A percentile compares a stretch with the other conserved stretches of the same genome.
Evolutionary conservation across 352 stramenopile genomes (phyloP).

Genomic region (Phytophthora aleatoria): DNA sequence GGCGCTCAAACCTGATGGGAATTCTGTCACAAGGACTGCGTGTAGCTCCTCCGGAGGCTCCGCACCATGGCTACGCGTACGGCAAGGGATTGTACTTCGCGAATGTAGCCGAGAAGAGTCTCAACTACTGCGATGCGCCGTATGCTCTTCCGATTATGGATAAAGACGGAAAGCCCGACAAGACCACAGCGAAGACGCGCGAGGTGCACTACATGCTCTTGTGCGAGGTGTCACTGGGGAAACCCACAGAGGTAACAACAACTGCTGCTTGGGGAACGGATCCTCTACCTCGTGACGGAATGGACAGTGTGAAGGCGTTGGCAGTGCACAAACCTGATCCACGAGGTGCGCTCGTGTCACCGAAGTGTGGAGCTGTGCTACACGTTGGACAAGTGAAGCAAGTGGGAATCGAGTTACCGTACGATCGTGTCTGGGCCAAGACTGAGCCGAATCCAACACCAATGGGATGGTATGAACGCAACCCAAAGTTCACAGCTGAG

Average conservation of each 20-base stretch:
- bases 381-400: constrained; percentile 56
- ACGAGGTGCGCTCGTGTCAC: constrained; percentile 52
- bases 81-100: constrained; percentile 90
- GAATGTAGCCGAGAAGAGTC: constrained; percentile 75
- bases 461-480: constrained; percentile 44
- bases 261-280: constrained; percentile 40
- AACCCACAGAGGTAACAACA: constrained; percentile 40
- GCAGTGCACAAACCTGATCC: constrained; percentile 57
- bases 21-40: constrained; percentile 85
- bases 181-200: constrained; percentile 15
- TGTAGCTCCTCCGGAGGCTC: constrained; percentile 86
- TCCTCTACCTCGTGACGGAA: constrained; percentile 40
- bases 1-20: constrained; percentile 83
- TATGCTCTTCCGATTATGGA: constrained; percentile 51
- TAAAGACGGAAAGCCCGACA: constrained; percentile 41
- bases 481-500: constrained; percentile 37
- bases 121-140: constrained; percentile 68
- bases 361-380: constrained; percentile 52
- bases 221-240: constrained; percentile 71
- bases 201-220: constrained; percentile 75
- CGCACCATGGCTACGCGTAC: constrained; percentile 81
- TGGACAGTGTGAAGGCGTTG: constrained; percentile 69
- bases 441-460: constrained; percentile 36
- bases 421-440: constrained; percentile 58
- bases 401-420: constrained; percentile 48